Conservation (phyloP, 768 basidiomycete genomes). For the Boletus speciosus region DNA sequence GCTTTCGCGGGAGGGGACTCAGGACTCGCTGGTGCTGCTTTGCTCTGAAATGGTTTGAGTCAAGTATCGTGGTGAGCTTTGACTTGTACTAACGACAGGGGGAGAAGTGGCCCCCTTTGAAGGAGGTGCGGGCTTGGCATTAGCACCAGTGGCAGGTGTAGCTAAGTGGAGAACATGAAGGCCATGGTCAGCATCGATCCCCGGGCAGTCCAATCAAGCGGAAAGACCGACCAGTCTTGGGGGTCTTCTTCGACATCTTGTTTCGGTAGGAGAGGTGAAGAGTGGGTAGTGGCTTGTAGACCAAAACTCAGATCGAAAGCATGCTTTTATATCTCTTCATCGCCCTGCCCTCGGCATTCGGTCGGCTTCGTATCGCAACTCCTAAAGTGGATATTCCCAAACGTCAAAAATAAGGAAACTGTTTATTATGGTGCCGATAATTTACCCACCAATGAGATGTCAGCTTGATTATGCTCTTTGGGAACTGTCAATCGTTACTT, state of each 20-base stretch:
- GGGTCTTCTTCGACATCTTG: conserved; percentile 23
- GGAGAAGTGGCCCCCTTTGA: conserved; percentile 20
- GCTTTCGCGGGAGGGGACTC: conserved; percentile 29
- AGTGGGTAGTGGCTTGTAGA: background rate
- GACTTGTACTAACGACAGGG: conserved; percentile 11
- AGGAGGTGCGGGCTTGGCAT: conserved; percentile 17
- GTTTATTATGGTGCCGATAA: background rate
- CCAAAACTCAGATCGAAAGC: background rate
- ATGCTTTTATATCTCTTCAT: conserved; percentile 21
- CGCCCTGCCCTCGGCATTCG: conserved; percentile 30
- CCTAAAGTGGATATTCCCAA: conserved; percentile 1
- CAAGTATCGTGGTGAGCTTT: background rate
- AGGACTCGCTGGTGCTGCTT: conserved; percentile 12
- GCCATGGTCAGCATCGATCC: conserved; percentile 14
- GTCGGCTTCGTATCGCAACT: conserved; percentile 14
- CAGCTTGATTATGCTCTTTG: conserved; percentile 8
- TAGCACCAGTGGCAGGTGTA: conserved; percentile 3
- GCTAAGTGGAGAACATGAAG: conserved; percentile 7
- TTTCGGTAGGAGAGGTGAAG: conserved; percentile 4
- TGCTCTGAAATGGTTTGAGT: conserved; percentile 16
- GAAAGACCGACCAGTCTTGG: conserved; percentile 23
- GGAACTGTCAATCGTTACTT: conserved; percentile 1
- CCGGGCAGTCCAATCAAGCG: conserved; percentile 9
- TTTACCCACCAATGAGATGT: conserved; percentile 7
- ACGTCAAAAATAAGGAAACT: conserved; percentile 1